Percentiles rank a stretch among this genome's conserved stretches.
These are phyloP conservation scores for Meyerozyma carpophila DNA, from an alignment of 1,139 yeast genomes.

Conservation along the genomic window DNA sequence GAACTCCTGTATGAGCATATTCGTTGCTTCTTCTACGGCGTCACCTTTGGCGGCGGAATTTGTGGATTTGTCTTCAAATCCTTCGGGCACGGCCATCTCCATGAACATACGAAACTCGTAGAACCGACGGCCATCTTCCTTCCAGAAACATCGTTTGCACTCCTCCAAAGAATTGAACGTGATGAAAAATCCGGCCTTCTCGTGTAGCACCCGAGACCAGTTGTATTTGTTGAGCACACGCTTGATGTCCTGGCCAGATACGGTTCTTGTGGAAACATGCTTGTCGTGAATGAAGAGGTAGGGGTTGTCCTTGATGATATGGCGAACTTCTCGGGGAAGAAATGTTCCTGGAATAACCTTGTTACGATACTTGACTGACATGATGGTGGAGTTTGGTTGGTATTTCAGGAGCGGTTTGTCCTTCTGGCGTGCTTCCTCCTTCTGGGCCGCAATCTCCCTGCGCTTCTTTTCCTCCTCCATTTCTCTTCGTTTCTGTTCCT, in stretches of 20 bases:
- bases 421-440: conserved; percentile 3
- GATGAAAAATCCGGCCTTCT: conserved; percentile 62
- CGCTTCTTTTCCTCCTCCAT: conserved; percentile 4
- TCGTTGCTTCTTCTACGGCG: conserved; percentile 53
- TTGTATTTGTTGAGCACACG: conserved; percentile 48
- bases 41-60: conserved; percentile 15
- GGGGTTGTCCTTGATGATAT: conserved; percentile 49
- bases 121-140: conserved; percentile 59
- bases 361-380: conserved; percentile 27
- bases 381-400: conserved; percentile 31
- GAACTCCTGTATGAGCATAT: conserved; percentile 58
- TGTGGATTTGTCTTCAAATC: conserved; percentile 9
- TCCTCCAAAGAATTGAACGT: conserved; percentile 62
- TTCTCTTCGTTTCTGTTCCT: conserved; percentile 20
- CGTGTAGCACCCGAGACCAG: conserved; percentile 63
- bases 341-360: conserved; percentile 28
- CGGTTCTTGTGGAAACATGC: conserved; percentile 45
- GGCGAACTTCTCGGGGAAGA: conserved; percentile 42
- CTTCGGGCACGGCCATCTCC: conserved; percentile 49
- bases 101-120: conserved; percentile 47
- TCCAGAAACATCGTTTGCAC: conserved; percentile 60
- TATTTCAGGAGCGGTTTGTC: conserved; percentile 5
- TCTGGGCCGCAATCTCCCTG: conserved; percentile 4
- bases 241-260: conserved; percentile 51
- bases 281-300: conserved; percentile 51